Percentiles rank a stretch among this genome's conserved stretches.
Conservation (phyloP, 208 protist genomes). For the Crithidia thermophila region DNA sequence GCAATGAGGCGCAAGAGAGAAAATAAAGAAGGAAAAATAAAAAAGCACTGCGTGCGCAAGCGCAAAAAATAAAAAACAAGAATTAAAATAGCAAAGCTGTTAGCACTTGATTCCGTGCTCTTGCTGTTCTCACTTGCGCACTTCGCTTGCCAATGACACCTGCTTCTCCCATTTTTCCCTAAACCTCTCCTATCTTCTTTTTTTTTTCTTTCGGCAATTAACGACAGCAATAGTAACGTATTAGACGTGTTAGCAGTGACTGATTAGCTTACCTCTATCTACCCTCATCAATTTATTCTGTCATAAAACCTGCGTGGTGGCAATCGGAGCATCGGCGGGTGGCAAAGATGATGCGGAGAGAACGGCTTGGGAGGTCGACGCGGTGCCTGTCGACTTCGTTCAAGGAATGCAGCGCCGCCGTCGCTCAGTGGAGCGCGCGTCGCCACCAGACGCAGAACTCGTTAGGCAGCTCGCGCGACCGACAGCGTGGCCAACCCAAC, state of each 20-base stretch:
- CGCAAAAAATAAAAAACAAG: too few relatives aligned
- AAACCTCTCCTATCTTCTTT: background rate
- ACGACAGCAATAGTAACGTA: background rate
- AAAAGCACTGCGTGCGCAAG: too few relatives aligned
- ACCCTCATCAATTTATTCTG: background rate
- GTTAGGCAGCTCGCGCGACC: slow-evolving; percentile 61
- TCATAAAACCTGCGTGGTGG: background rate
- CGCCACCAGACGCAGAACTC: slow-evolving; percentile 49
- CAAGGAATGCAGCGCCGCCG: background rate
- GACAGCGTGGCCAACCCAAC: slow-evolving; percentile 68
- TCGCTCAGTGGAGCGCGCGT: slow-evolving; percentile 13
- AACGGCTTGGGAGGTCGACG: slow-evolving; percentile 1
- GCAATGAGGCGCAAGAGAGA: too few relatives aligned
- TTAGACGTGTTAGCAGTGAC: too few relatives aligned
- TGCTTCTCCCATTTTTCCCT: too few relatives aligned
- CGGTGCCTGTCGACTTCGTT: slow-evolving; percentile 7
- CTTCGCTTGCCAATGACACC: too few relatives aligned
- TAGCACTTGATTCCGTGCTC: too few relatives aligned
- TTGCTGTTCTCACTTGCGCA: too few relatives aligned
- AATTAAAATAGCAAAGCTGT: too few relatives aligned
- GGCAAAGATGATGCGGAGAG: slow-evolving; percentile 29
- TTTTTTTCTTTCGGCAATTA: background rate
- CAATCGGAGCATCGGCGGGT: background rate
- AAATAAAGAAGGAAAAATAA: too few relatives aligned
- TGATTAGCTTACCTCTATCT: background rate